These are phyloP conservation scores for Clarkia xantiana DNA, from an alignment of 345 rosid species.

Conservation along the genomic window DNA sequence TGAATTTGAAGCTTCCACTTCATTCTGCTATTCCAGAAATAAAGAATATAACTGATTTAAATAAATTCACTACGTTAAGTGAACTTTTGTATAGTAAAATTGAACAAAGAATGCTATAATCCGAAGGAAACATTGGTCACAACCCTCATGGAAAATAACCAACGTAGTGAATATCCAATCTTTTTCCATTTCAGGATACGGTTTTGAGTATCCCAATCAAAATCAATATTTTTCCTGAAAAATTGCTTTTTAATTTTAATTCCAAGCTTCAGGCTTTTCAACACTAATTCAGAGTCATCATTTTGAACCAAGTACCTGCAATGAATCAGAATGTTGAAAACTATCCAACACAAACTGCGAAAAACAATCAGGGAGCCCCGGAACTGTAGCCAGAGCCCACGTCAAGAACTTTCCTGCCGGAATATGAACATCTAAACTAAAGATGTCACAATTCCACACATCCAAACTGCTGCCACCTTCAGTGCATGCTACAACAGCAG, in stretches of 20 bases:
- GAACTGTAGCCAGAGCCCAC: slow-evolving; percentile 48
- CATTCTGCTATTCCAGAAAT: slow-evolving; percentile 28
- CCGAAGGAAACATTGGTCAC: too few relatives aligned
- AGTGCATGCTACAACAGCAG: slow-evolving; percentile 49
- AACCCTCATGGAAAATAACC: too few relatives aligned
- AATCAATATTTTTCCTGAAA: too few relatives aligned
- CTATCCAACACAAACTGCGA: slow-evolving; percentile 38
- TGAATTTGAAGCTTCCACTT: slow-evolving; percentile 14
- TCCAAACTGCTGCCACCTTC: slow-evolving; percentile 33
- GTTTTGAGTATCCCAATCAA: too few relatives aligned
- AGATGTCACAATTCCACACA: slow-evolving; percentile 43
- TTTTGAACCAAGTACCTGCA: slow-evolving; percentile 24
- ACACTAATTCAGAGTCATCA: too few relatives aligned
- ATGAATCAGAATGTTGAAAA: slow-evolving; percentile 20
- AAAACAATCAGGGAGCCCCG: slow-evolving; percentile 48
- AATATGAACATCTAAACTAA: slow-evolving; percentile 33
- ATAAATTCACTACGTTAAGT: not conserved
- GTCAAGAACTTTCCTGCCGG: slow-evolving; percentile 52
- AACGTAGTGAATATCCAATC: not conserved
- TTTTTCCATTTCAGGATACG: too few relatives aligned
- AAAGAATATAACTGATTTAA: too few relatives aligned
- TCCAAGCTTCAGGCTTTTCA: not conserved
- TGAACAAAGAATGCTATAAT: too few relatives aligned
- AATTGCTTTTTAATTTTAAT: too few relatives aligned
- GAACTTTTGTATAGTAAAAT: too few relatives aligned